Conservation (phyloP, 164 flowering plant species). For the Tetrastigma voinierianum region DNA sequence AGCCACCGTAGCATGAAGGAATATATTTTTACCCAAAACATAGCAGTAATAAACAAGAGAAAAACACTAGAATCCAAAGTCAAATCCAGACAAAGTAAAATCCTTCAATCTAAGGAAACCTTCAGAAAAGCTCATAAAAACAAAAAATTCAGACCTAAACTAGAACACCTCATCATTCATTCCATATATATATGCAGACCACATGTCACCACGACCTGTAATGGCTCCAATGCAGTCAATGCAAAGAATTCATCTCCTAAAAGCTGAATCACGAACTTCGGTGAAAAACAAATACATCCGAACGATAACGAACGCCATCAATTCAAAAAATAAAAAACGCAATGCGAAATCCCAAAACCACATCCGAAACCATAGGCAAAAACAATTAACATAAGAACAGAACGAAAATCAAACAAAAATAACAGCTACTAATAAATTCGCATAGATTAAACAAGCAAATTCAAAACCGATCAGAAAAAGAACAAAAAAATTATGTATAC, state of each 20-base stretch:
- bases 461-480: not conserved
- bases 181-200: no score
- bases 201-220: no score
- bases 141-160: not conserved
- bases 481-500: slow-evolving; percentile 35
- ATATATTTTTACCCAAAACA: no score
- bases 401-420: not conserved
- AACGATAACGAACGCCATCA: no score
- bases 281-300: not conserved
- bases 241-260: no score
- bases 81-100: no score
- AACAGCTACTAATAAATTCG: not conserved
- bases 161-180: not conserved
- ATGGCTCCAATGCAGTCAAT: no score
- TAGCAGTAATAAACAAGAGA: no score
- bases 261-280: not conserved
- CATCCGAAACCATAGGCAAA: not conserved
- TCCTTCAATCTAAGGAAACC: not conserved
- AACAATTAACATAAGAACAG: not conserved
- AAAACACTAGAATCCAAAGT: no score
- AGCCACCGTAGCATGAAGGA: no score
- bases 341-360: no score
- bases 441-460: not conserved
- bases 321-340: no score
- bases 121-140: not conserved